Base-by-base conservation (phyloP, 805 yeast genomes). In the Metschnikowia gelsemii region DNA sequence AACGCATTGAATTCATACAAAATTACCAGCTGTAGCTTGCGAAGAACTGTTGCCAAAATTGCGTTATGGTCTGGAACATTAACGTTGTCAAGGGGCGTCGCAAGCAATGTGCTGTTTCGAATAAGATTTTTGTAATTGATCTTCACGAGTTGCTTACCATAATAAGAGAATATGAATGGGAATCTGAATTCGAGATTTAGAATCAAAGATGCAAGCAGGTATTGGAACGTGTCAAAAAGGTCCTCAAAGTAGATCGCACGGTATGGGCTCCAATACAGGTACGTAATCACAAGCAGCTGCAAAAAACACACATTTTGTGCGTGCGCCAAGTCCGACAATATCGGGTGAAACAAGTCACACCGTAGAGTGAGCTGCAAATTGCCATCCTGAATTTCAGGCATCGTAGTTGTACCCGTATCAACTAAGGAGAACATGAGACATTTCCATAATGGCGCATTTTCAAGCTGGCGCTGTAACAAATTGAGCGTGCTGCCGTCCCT, bases 121-220 rank as follows among this genome's bases (percentile, higher is more conserved):
- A 42, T 26, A 18, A 38, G 35, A 23, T 23, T 32, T 17, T 40
- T 42, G 42, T 53, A 57, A 38, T 59, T 61, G n/a, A 47, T 27
- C 32, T 45, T 44, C 17, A 64, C 46, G 20, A 57, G 45, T 16
- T 45, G 53, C 23, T 67, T 46, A 1, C 67, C 68, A 37, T 56
- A 51, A 12, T 51, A 50, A 16, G 69, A 63, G 30, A 65, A 64
- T 3, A 61, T 52, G 22, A 64, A 54, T 1, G 72, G 70, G 35
- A 41, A 61, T 22, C 40, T 35, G 29, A 35, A 38, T 43, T 66
- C 72, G 5, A 62, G 43, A n/a, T 59, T 49, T n/a, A 64, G 17
- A 7, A 63, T 16, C 22, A 58, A 38, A 5, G 63, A 54, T 1
- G 51, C 27, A 11, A 61, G 33, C 40, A 52, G 39, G 35, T 57